Conservation (phyloP, 805 yeast genomes). For the Saccharomycopsis lassenensis region DNA sequence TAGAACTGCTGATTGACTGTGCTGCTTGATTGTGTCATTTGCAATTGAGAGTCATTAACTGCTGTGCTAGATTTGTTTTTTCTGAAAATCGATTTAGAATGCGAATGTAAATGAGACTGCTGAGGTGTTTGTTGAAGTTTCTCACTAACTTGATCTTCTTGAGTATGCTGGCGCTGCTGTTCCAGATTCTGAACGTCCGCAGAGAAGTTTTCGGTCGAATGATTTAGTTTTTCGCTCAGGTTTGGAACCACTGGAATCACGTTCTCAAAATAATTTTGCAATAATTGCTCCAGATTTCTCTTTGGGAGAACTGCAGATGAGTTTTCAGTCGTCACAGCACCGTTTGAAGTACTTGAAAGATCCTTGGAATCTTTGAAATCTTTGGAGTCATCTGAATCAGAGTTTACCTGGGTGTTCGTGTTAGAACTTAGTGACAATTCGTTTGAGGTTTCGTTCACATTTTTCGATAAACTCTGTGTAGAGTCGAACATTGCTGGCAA, state of each 20-base stretch:
- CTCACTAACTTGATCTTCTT: background rate
- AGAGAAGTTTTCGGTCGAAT: background rate
- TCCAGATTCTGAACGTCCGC: background rate
- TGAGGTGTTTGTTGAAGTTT: background rate
- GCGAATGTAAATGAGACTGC: background rate
- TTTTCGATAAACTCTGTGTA: too few relatives aligned
- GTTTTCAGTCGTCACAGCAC: background rate
- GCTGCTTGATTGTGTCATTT: background rate
- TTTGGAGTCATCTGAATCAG: too few relatives aligned
- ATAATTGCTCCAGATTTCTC: slow-evolving; percentile 10
- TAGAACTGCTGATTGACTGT: background rate
- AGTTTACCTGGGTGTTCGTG: background rate
- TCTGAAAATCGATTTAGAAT: background rate
- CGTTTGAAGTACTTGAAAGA: background rate
- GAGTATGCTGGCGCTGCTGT: background rate
- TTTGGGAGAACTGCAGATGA: background rate
- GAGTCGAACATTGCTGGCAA: too few relatives aligned
- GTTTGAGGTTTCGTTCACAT: too few relatives aligned
- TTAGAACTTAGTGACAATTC: background rate
- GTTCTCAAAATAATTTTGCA: slow-evolving; percentile 17
- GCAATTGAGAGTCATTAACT: background rate
- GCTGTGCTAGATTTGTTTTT: background rate
- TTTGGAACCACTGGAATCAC: slow-evolving; percentile 16
- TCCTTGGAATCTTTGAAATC: too few relatives aligned
- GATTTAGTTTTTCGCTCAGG: background rate